Percentiles rank a stretch among this genome's conserved stretches.
Evolutionary conservation across 495 filamentous ascomycete species (phyloP).

Genomic region (Tetracladium setigerum): DNA sequence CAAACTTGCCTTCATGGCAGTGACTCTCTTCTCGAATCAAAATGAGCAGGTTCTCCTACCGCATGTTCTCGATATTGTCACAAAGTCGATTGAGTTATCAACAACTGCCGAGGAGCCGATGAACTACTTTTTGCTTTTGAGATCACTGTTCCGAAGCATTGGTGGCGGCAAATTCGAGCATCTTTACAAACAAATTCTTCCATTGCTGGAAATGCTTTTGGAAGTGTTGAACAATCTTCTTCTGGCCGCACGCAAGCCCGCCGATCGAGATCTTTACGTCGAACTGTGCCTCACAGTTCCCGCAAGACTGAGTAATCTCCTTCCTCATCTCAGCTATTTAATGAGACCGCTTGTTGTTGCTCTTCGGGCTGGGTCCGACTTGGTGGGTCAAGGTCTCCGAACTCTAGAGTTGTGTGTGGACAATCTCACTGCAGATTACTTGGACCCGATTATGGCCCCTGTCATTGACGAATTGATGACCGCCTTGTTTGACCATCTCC

Average conservation of each 20-base stretch:
- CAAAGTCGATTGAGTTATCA: constrained; percentile 90
- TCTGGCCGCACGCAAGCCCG: constrained; percentile 76
- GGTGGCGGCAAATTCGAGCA: constrained; percentile 96
- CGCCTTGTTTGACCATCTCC: constrained; percentile 88
- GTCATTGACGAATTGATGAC: constrained; percentile 98
- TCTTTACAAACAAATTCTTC: constrained; percentile 94
- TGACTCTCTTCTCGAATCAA: constrained; percentile 87
- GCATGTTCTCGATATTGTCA: constrained; percentile 93
- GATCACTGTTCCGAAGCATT: constrained; percentile 91
- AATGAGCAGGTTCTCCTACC: constrained; percentile 94
- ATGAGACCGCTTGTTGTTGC: constrained; percentile 97
- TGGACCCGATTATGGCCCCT: constrained; percentile 98
- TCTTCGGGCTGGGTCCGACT: constrained; percentile 79
- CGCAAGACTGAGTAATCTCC: constrained; percentile 84
- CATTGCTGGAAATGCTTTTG: constrained; percentile 91
- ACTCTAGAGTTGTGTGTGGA: constrained; percentile 97
- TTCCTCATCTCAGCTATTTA: constrained; percentile 94
- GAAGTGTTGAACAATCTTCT: constrained; percentile 95
- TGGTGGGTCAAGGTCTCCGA: constrained; percentile 88
- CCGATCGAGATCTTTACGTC: constrained; percentile 92
- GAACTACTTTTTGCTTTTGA: constrained; percentile 94
- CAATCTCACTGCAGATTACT: constrained; percentile 93
- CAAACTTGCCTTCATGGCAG: constrained; percentile 99
- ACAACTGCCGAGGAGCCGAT: constrained; percentile 94
- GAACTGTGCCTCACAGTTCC: constrained; percentile 95